Evolutionary conservation across 2,329 filamentous ascomycete genomes (phyloP), one percentile per base, ranked within the genome.

Genomic region (Bretziella fagacearum): DNA sequence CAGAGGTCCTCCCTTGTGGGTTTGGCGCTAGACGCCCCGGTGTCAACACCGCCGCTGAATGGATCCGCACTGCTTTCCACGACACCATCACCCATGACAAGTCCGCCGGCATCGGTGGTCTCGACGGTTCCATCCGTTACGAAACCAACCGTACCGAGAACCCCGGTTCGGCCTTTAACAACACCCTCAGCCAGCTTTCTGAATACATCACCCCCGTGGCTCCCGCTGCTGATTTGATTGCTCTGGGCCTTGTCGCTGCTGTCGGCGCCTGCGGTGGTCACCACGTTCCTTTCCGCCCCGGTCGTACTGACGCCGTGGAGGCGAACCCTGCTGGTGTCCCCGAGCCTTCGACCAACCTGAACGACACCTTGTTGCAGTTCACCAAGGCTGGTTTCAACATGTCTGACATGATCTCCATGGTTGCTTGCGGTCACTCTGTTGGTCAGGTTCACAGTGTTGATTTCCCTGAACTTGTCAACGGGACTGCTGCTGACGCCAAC

Each of bases 361-460:
- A 54, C 8, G 53, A 52, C 1, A 57, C 58, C 6, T 52, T 53
- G 18, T 43, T 44, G 5, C 54, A 53, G 11, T 62, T 63, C 44
- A 55, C 54, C 2, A 59, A 55, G 23, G 55, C 57, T 0, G 61
- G 61, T 0, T 61, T 61, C 37, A 54, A 54, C 13, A 55, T 56
- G 2, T 53, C 53, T 17, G 61, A 63, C 1, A 63, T 63, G 61
- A 62, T 61, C 3, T 51, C 57, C 1, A 51, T 63, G 50, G 59
- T 62, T 10, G 60, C 60, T 0, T 63, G 61, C 26, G 61, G 61
- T 0, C 61, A 63, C 40, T 57, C 58, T 0, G 48, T 63, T 0
- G 61, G 61, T 1, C 66, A 68, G 10, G 66, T 71, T 1, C 67
- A 71, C 54, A 59, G 61, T 18, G 57, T 53, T 2, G 58, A 65